phyloP scores from a whole-genome alignment of 371 early-diverging fungal species.

The Enterospora canceri region DNA sequence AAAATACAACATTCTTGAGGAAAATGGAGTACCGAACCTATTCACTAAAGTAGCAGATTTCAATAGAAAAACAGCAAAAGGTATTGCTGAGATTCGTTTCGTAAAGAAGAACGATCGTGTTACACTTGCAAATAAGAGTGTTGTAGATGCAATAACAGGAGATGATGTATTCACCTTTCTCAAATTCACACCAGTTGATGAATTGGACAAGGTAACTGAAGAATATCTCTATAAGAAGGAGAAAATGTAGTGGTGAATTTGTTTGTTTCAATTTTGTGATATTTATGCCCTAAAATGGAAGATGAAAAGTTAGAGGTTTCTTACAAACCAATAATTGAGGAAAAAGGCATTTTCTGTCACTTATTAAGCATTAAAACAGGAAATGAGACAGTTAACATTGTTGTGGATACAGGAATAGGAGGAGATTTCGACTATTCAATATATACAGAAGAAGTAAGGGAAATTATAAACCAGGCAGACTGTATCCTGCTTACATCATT shows the following conservation, averaged over 20 bases:
- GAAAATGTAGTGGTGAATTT: not conserved
- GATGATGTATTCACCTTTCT: not conserved
- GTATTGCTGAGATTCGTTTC: not conserved
- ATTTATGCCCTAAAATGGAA: not conserved
- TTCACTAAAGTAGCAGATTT: not conserved
- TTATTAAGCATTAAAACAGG: conserved; percentile 36
- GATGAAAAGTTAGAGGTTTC: not conserved
- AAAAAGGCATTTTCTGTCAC: conserved; percentile 31
- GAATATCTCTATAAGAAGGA: not conserved
- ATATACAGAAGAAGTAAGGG: conserved; percentile 20
- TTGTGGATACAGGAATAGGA: conserved; percentile 54
- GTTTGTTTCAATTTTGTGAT: not conserved
- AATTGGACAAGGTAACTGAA: not conserved
- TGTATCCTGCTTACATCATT: conserved; percentile 76
- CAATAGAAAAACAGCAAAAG: not conserved
- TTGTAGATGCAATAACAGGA: not conserved
- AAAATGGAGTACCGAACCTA: not conserved
- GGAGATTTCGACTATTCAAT: conserved; percentile 26
- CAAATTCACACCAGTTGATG: not conserved
- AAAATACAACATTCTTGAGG: not conserved
- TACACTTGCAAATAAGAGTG: not conserved
- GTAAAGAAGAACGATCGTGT: not conserved
- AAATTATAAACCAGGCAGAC: conserved; percentile 62
- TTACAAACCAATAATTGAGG: conserved; percentile 24
- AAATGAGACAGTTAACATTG: conserved; percentile 39